A percentile compares a stretch with the other conserved stretches of the same genome.
Evolutionary conservation across 176 grass and related monocot genomes (phyloP).

Genomic region (Aechmea fasciata): DNA sequence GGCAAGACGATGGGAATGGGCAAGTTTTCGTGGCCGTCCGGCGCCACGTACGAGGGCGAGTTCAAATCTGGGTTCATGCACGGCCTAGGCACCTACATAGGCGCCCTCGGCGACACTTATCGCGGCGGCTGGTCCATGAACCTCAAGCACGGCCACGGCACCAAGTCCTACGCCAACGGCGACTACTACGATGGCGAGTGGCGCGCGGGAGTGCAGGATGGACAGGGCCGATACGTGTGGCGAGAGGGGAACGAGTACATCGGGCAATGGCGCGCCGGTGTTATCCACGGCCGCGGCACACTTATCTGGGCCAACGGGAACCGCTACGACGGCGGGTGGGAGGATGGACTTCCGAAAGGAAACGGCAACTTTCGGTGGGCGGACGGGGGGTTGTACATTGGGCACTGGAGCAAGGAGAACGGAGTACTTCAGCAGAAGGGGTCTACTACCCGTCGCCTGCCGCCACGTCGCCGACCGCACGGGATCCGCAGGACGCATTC

Average conservation of each 20-base stretch:
- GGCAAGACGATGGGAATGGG: slow-evolving; percentile 53
- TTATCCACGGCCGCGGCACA: slow-evolving; percentile 58
- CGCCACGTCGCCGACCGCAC: slow-evolving; percentile 25
- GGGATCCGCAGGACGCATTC: slow-evolving; percentile 50
- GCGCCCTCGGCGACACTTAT: slow-evolving; percentile 67
- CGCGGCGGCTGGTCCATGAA: slow-evolving; percentile 50
- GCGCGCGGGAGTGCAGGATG: slow-evolving; percentile 51
- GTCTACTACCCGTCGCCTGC: slow-evolving; percentile 65
- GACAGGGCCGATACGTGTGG: slow-evolving; percentile 68
- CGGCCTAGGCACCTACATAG: slow-evolving; percentile 55
- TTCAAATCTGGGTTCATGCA: slow-evolving; percentile 59
- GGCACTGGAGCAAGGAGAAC: slow-evolving; percentile 42
- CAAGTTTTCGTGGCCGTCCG: slow-evolving; percentile 69
- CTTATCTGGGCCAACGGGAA: slow-evolving; percentile 56
- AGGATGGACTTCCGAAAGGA: slow-evolving; percentile 55
- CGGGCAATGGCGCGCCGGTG: slow-evolving; percentile 52
- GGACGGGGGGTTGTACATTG: slow-evolving; percentile 65
- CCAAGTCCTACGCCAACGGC: slow-evolving; percentile 49
- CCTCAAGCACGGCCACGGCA: slow-evolving; percentile 64
- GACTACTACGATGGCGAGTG: slow-evolving; percentile 84
- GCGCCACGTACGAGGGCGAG: slow-evolving; percentile 74
- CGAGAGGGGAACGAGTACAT: slow-evolving; percentile 64
- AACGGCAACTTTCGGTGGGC: slow-evolving; percentile 80
- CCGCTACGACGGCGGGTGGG: slow-evolving; percentile 82
- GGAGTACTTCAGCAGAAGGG: slow-evolving; percentile 40